Conservation (phyloP, 139 green algal genomes). For the Chlorella vulgaris region DNA sequence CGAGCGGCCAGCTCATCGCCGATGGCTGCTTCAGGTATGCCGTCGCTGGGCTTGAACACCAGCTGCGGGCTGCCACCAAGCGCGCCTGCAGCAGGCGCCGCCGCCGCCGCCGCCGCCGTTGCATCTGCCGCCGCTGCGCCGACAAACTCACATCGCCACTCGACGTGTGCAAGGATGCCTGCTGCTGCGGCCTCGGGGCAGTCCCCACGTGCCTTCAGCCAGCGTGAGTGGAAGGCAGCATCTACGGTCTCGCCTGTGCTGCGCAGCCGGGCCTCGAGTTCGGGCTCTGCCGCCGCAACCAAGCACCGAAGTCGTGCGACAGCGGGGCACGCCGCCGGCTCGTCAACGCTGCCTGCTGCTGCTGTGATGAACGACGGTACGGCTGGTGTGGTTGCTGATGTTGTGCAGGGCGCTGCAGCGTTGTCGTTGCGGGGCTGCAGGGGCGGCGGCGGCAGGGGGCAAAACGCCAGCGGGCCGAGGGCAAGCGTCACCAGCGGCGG, state of each 20-base stretch:
- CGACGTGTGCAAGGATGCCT: slow-evolving; percentile 35
- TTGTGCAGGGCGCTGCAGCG: too few relatives aligned
- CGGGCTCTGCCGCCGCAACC: background rate
- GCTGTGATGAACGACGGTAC: too few relatives aligned
- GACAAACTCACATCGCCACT: slow-evolving; percentile 40
- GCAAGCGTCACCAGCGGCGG: background rate
- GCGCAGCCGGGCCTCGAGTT: background rate
- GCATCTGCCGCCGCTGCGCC: background rate
- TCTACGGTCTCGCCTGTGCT: slow-evolving; percentile 29
- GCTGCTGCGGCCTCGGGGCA: slow-evolving; percentile 33
- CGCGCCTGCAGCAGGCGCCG: background rate
- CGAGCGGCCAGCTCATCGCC: slow-evolving; percentile 43
- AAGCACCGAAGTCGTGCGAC: background rate
- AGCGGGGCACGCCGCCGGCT: background rate
- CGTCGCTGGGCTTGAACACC: background rate
- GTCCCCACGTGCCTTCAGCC: slow-evolving; percentile 38
- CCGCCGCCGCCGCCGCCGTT: background rate
- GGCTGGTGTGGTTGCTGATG: too few relatives aligned
- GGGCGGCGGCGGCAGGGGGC: background rate
- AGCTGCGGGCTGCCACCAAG: background rate
- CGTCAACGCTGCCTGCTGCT: background rate
- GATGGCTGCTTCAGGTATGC: slow-evolving; percentile 47
- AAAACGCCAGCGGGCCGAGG: background rate
- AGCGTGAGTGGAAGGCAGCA: slow-evolving; percentile 22
- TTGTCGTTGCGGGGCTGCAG: background rate